These are phyloP conservation scores for Backusella parvicylindrica DNA, from an alignment of 192 early-diverging fungal genomes.

Conservation along the genomic window DNA sequence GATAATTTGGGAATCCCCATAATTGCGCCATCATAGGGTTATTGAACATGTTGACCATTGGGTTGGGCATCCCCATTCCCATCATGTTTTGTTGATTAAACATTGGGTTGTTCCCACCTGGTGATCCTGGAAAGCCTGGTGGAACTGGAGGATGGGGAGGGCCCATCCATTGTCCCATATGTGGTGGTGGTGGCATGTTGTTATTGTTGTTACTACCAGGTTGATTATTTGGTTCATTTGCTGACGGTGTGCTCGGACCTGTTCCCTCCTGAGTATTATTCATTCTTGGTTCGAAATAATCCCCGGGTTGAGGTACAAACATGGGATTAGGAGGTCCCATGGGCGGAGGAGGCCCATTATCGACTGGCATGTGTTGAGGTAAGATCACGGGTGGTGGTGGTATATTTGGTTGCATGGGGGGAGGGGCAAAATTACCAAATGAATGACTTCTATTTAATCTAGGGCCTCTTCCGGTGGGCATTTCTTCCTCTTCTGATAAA, in stretches of 20 bases:
- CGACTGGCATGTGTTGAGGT: not conserved
- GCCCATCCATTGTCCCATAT: not conserved
- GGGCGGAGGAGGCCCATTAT: not conserved
- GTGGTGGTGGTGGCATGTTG: not conserved
- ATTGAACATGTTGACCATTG: not conserved
- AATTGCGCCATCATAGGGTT: not conserved
- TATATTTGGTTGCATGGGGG: not conserved
- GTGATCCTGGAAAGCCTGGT: not conserved
- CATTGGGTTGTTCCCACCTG: not conserved
- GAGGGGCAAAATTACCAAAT: not conserved
- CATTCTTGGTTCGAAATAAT: not conserved
- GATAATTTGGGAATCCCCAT: not conserved
- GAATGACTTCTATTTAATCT: not conserved
- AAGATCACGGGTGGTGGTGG: not conserved
- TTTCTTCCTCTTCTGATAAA: not conserved
- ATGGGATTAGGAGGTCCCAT: slow-evolving; percentile 2
- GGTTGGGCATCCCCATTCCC: not conserved
- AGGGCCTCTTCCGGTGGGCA: not conserved
- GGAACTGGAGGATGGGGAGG: not conserved
- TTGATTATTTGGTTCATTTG: not conserved
- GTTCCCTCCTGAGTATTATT: not conserved
- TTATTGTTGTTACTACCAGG: not conserved
- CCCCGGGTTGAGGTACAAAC: not conserved
- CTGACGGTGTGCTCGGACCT: not conserved
- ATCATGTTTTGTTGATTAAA: slow-evolving; percentile 3